Percentiles rank a stretch among this genome's conserved stretches.
Conservation (phyloP, 495 filamentous ascomycete species). For the Saxophila tyrrhenica region DNA sequence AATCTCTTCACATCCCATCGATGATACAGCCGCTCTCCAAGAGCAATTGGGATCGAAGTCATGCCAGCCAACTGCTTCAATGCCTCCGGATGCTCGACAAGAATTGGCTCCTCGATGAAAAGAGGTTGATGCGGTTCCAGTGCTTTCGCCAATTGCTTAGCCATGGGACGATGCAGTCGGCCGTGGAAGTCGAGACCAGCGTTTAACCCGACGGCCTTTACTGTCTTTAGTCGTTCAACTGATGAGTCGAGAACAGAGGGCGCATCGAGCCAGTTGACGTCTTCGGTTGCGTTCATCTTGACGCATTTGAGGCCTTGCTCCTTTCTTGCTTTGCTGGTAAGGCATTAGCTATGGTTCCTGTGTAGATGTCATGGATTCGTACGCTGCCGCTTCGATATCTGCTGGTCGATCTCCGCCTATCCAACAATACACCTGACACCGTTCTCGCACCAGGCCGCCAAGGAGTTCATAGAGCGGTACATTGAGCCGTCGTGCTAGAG, state of each 20-base stretch:
- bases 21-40: slow-evolving; percentile 59
- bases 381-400: slow-evolving; percentile 43
- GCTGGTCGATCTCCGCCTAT: slow-evolving; percentile 69
- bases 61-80: slow-evolving; percentile 53
- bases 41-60: slow-evolving; percentile 57
- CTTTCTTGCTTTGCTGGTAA: slow-evolving; percentile 39
- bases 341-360: background rate
- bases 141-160: slow-evolving; percentile 59
- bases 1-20: slow-evolving; percentile 68
- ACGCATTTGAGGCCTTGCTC: slow-evolving; percentile 61
- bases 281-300: slow-evolving; percentile 76
- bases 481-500: slow-evolving; percentile 36
- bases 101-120: slow-evolving; percentile 67
- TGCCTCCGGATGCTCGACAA: slow-evolving; percentile 58
- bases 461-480: slow-evolving; percentile 64
- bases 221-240: slow-evolving; percentile 55
- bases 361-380: background rate
- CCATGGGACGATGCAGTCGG: slow-evolving; percentile 68
- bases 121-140: slow-evolving; percentile 59
- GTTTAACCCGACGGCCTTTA: slow-evolving; percentile 59
- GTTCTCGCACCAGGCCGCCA: slow-evolving; percentile 65
- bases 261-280: slow-evolving; percentile 67
- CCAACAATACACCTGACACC: slow-evolving; percentile 59
- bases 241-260: slow-evolving; percentile 49
- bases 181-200: slow-evolving; percentile 69